Base-by-base conservation (phyloP, 2,329 filamentous ascomycete genomes). In the Shiraia sp. region DNA sequence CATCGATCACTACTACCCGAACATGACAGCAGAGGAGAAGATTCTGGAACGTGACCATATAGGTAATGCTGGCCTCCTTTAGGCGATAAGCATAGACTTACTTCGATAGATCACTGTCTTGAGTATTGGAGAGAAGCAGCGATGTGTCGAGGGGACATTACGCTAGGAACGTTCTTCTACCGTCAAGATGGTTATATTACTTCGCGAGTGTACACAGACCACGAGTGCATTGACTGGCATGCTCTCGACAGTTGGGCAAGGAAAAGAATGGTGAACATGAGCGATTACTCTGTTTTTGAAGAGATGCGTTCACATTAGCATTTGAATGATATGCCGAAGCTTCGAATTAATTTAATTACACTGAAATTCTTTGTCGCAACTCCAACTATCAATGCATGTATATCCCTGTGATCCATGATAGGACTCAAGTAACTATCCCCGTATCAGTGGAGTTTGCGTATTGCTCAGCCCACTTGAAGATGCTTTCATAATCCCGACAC, bases 181-280 rank as follows among this genome's bases (percentile, higher is more conserved):
- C 43, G 42, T 32, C 7, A 2, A 2, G 42, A 34, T 8, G 31
- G 35, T 10, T 36, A 12, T 4, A 39, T 40, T 1, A 28, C 27
- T 10, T 47, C 44, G 6, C 16, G 36, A 2, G 36, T 36, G 4
- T 23, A 40, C 12, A 49, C 14, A 3, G 25, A 31, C 15, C 16
- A 47, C 23, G 47, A 49, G 23, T 49, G 42, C 25, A 38, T 45
- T 8, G 35, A 49, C n/a, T 49, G 46, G 46, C 6, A 35, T 4
- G 22, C 7, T 7, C 19, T 49, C 2, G 23, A 40, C 24, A 36
- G 4, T 2, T 45, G 26, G 26, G 37, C 46, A 6, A 23, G 29
- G 27, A 15, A 14, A 22, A 13, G 46, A 9, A 49, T 42, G 42
- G 46, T 49, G 3, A 39, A 49, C 36, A 37, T 37, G 37, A 27